Conservation (phyloP, 305 asterid genomes). For the Solanum hybrid region DNA sequence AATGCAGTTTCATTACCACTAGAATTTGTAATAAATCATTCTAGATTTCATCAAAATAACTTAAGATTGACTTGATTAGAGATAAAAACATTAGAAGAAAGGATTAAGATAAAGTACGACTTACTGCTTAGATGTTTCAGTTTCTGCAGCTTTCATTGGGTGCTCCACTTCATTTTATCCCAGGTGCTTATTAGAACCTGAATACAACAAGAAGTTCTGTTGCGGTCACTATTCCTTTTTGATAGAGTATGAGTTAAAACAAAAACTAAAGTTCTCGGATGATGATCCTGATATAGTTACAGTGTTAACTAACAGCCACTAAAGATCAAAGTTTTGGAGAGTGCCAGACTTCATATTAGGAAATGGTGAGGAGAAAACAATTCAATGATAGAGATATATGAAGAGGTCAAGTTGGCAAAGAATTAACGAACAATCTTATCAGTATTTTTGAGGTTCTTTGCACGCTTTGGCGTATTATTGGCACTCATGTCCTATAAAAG, state of each 20-base stretch:
- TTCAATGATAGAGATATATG: background rate
- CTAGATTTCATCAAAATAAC: background rate
- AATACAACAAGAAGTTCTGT: background rate
- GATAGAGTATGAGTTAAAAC: background rate
- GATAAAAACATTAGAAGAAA: background rate
- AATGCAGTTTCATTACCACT: background rate
- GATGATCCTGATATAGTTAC: background rate
- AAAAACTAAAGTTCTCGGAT: background rate
- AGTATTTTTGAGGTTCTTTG: constrained; percentile 57
- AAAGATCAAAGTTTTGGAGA: background rate
- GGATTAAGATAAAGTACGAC: background rate
- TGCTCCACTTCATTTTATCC: constrained; percentile 53
- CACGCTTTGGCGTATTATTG: constrained; percentile 21
- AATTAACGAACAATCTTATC: constrained; percentile 33
- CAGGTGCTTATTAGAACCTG: constrained; percentile 59
- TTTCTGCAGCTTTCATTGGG: constrained; percentile 50
- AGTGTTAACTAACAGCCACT: background rate
- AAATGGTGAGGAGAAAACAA: background rate
- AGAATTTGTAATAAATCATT: background rate
- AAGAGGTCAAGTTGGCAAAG: background rate
- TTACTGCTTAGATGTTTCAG: constrained; percentile 66
- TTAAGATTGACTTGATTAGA: background rate
- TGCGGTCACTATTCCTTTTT: background rate
- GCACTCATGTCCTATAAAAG: no score
- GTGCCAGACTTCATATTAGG: background rate